These are phyloP conservation scores for Thelonectria olida DNA, from an alignment of 2,329 filamentous ascomycete genomes.

Conservation along the genomic window DNA sequence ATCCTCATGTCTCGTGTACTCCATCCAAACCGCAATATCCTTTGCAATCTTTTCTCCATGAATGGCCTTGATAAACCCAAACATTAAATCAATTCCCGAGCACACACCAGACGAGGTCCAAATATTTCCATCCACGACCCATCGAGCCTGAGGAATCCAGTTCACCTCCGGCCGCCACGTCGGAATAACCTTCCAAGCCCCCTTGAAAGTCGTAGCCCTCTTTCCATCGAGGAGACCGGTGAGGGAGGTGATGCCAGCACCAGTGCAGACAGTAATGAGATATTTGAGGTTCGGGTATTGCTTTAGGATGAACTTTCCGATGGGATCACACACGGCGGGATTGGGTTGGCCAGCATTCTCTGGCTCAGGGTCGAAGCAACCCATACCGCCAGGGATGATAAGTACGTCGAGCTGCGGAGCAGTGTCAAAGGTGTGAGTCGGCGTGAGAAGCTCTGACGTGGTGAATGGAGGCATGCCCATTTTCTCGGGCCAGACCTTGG, in stretches of 20 bases:
- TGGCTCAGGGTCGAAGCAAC: slow-evolving; percentile 37
- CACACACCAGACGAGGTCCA: slow-evolving; percentile 67
- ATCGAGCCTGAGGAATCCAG: slow-evolving; percentile 65
- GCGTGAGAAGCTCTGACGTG: slow-evolving; percentile 34
- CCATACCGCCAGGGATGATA: slow-evolving; percentile 63
- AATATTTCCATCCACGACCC: slow-evolving; percentile 65
- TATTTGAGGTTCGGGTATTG: slow-evolving; percentile 54
- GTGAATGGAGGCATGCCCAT: slow-evolving; percentile 23
- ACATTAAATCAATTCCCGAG: slow-evolving; percentile 69
- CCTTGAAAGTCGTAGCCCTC: slow-evolving; percentile 67
- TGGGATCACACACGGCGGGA: slow-evolving; percentile 40
- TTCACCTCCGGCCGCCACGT: slow-evolving; percentile 52
- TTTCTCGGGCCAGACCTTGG: slow-evolving; percentile 20
- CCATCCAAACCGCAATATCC: slow-evolving; percentile 57
- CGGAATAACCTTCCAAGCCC: slow-evolving; percentile 53
- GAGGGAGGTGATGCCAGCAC: slow-evolving; percentile 58
- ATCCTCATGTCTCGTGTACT: slow-evolving; percentile 63
- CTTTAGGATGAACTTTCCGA: slow-evolving; percentile 51
- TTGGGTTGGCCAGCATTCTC: slow-evolving; percentile 29
- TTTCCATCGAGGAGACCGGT: slow-evolving; percentile 63
- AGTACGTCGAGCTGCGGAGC: slow-evolving; percentile 62
- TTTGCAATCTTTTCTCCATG: slow-evolving; percentile 61
- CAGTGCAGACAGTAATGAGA: slow-evolving; percentile 67
- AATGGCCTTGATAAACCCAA: slow-evolving; percentile 63
- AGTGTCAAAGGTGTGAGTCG: slow-evolving; percentile 52